Evolutionary conservation across 2,329 filamentous ascomycete species (phyloP), one percentile per base, ranked within the genome.

Genomic region (Setomelanomma holmii): DNA sequence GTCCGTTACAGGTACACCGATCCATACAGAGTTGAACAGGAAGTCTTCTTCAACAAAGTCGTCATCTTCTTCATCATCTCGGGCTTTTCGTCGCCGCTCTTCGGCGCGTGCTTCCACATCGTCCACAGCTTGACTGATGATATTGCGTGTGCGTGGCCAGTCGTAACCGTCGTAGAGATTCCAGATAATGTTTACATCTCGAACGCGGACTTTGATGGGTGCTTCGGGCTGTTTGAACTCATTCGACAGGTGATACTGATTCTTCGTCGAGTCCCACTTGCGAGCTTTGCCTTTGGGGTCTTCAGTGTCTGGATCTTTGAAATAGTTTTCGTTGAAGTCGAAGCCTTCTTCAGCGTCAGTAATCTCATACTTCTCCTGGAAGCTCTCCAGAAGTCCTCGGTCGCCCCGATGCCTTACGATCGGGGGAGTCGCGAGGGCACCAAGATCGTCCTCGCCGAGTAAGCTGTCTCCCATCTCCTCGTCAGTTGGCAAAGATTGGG

Each of bases 21-120:
- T 97, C 78, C 97, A 99, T 48, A 99, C 96, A 0, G 95, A 99
- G 72, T 99, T 98, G 82, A 99, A 99, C 14, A 99, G 81, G 63
- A 96, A 96, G 71, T 99, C 96, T 5, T 91, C 92, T 74, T 98
- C 96, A 89, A 90, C 11, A 87, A 90, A 73, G 24, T 72, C 67
- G 23, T 73, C 64, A 4, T 74, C 70, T 42, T 96, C 90, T 5
- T 67, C 61, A 30, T 87, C 88, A 46, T 88, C 89, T 74, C 84
- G 71, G 67, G 80, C 72, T 46, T 83, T 80, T 53, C 84, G 78
- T 46, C 85, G 84, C 49, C 89, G 86, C 70, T 97, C 90, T 40
- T 89, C 86, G 1, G 91, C 92, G 71, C 88, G 91, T 38, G 82
- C 81, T 74, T 99, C 91, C 1, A 99, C 89, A 46, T 96, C 88